Base-by-base conservation (phyloP, 129 eudicot species). In the Oenanthe sinensis region DNA sequence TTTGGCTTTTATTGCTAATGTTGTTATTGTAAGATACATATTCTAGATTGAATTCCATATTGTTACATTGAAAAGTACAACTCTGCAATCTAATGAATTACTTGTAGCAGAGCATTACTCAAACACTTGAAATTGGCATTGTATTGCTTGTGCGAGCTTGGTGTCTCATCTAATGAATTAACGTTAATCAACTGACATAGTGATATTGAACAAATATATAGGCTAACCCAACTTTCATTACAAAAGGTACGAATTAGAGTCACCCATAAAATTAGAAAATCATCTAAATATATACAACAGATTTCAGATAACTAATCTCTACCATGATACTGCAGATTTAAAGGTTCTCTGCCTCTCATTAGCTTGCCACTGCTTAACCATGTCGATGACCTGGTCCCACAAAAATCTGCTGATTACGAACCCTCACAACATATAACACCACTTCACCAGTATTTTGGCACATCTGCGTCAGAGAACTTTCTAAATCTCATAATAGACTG, bases 51-150 rank as follows among this genome's bases (percentile, higher is more conserved):
- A 65, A 3, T 65, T 65, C 40, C 20, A 26, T 42, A 36, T 17
- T 62, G 37, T 17, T 9, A 6, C 22, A n/a, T 50, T 33, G 45
- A 75, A 75, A 42, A 5, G 16, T 7, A 15, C 50, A 75, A 15
- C 4, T 19, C 62, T 58, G 67, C 67, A 0, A 58, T 76, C 69
- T 52, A n/a, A n/a, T n/a, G n/a, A n/a, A n/a, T n/a, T n/a, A 71
- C 84, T 71, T 83, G 89, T 68, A 80, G 89, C 74, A 48, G 17
- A 43, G 75, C 10, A 52, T 86, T 5, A 86, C 77, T 48, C 84
- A 74, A 43, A 86, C 82, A 22, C 24, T 78, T 44, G 79, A 78
- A 71, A 78, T 67, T 19, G 86, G 85, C 16, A 4, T 14, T 77
- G 11, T 74, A 73, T 48, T 86, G 89, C 65, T 62, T 83, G 74